Evolutionary conservation across 176 grass and related monocot genomes (phyloP), one percentile per base, ranked within the genome.

Genomic region (Carex kokanica): DNA sequence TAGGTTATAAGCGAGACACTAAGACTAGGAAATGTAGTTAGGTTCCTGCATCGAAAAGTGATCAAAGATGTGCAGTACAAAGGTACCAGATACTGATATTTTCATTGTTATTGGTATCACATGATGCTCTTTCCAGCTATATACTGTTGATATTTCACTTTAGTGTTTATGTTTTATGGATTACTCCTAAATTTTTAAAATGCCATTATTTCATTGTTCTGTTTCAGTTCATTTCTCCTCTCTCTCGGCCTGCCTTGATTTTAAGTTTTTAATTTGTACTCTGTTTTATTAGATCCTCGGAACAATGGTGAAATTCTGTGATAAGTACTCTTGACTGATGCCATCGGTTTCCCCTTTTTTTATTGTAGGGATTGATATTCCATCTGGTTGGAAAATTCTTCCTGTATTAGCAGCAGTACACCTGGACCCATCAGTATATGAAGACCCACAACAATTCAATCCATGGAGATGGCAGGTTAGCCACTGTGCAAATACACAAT

Each of bases 1-100:
- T 84, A 99, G 96, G 93, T 99, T 61, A 93, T 99, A 86, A 95
- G 93, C 16, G 96, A 99, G 88, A 99, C 96, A 17, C 73, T 99
- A 40, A 83, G 96, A 31, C 89, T 95, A n/a, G 96, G 96, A 40
- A 99, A 99, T 82, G 91, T 99, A 16, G 93, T 99, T 53, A 93
- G 91, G 64, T 99, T 95, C 85, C 88, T 99, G 10, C 96, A 99
- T 87, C 86, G 96, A 55, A 99, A 95, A 78, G 93, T 89, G 77
- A 91, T 93, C 27, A 78, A 77, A 55, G 91, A 99, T 80, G 89
- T 99, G 78, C 90, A 89, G 57, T 99, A 95, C 93, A 95, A 99
- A 65, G 96, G 94, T 97, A 86, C 16, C 20, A 68, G 74, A 51
- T 6, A 71, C 17, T 64, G 0, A 17, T 15, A 70, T 6, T 20